Conservation (phyloP, 768 basidiomycete genomes). For the Hydnum rufescens region DNA sequence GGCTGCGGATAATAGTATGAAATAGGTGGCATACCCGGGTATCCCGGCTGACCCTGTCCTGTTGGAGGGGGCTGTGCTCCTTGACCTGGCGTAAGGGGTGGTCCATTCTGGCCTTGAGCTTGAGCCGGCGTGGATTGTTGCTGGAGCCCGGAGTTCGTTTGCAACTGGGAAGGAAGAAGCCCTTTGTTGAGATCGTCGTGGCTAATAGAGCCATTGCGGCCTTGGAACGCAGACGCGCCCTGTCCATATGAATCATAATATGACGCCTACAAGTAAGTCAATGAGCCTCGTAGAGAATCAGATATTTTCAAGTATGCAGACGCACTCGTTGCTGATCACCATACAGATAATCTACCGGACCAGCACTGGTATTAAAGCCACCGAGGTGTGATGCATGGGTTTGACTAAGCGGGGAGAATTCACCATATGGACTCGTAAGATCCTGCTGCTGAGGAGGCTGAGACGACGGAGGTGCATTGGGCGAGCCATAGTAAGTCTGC, state of each 20-base stretch:
- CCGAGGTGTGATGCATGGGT: conserved; percentile 6
- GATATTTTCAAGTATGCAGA: background rate
- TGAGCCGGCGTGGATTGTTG: background rate
- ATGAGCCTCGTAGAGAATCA: background rate
- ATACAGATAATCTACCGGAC: conserved; percentile 8
- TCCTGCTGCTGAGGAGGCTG: conserved; percentile 6
- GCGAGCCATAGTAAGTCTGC: background rate
- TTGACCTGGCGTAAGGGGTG: background rate
- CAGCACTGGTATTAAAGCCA: conserved; percentile 5
- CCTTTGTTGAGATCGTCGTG: conserved; percentile 2
- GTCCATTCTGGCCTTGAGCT: background rate
- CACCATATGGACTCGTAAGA: conserved; percentile 6
- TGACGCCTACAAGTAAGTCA: background rate
- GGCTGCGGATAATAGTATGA: background rate
- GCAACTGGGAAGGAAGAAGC: background rate
- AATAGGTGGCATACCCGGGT: background rate
- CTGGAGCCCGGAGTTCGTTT: background rate
- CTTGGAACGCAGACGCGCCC: conserved; percentile 5
- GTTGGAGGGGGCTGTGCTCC: background rate
- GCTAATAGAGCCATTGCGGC: background rate
- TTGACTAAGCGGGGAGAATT: conserved; percentile 6
- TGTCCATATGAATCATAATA: conserved; percentile 5
- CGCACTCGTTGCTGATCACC: conserved; percentile 6
- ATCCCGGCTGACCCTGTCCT: background rate
- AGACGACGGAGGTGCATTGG: background rate